phyloP scores from a whole-genome alignment of 306 rosid genomes.

The Fragaria iinumae region DNA sequence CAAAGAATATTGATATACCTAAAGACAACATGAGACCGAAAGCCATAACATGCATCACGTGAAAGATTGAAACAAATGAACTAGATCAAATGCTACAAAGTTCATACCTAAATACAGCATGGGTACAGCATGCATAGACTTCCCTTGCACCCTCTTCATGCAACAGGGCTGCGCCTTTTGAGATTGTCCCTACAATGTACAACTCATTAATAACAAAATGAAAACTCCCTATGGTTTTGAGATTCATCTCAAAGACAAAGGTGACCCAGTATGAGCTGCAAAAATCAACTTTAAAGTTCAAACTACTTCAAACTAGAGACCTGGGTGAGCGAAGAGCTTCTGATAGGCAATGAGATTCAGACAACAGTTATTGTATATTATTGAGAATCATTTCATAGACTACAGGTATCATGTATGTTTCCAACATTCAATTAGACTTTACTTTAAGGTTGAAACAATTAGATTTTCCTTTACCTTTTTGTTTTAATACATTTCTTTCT shows the following conservation, averaged over 20 bases:
- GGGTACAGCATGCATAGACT: constrained; percentile 96
- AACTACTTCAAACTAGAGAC: background rate
- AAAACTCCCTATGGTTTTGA: background rate
- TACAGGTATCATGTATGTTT: background rate
- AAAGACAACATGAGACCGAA: constrained; percentile 63
- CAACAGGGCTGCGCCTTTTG: constrained; percentile 89
- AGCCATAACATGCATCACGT: background rate
- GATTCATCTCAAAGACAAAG: background rate
- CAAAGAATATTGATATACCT: constrained; percentile 44
- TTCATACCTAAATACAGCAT: constrained; percentile 86
- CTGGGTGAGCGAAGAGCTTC: background rate
- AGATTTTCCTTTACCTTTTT: background rate
- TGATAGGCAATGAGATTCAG: background rate
- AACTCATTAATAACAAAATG: background rate
- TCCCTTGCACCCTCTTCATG: constrained; percentile 97
- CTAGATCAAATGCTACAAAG: background rate
- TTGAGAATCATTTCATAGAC: background rate
- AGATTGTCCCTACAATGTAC: constrained; percentile 67
- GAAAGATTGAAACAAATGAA: constrained; percentile 9
- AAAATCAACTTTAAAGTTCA: background rate
- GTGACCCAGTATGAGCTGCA: background rate
- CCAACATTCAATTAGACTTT: background rate
- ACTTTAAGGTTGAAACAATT: background rate
- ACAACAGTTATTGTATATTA: background rate
- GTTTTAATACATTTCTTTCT: background rate